Evolutionary conservation across 345 rosid species (phyloP).

Genomic region (Citrus cavaleriei): DNA sequence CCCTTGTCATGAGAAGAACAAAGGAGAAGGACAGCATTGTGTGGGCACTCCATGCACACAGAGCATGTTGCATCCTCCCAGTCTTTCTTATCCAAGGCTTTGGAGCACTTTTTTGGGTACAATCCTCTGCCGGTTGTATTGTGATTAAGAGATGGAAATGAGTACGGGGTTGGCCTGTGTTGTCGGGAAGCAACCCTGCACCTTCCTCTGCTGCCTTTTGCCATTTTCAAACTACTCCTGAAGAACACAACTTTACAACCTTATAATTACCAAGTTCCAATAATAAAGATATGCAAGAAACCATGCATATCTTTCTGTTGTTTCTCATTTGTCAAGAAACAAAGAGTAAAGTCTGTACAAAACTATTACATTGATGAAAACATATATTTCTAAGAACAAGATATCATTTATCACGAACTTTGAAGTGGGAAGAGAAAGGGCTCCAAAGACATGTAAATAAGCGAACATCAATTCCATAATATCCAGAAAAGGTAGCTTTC

Average conservation of each 20-base stretch:
- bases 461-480: neutral
- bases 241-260: neutral
- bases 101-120: constrained; percentile 42
- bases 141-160: constrained; percentile 30
- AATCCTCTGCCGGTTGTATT: constrained; percentile 25
- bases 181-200: constrained; percentile 52
- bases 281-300: neutral
- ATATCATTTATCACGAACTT: neutral
- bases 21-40: constrained; percentile 94
- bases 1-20: constrained; percentile 98
- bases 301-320: neutral
- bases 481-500: neutral
- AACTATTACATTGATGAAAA: no score
- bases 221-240: constrained; percentile 40
- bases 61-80: constrained; percentile 90
- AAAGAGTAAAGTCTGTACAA: no score
- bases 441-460: neutral
- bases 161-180: constrained; percentile 52
- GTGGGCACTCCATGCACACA: constrained; percentile 97
- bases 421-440: neutral
- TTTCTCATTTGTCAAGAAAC: neutral
- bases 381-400: neutral
- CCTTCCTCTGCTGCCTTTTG: constrained; percentile 57
- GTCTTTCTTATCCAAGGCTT: constrained; percentile 58
- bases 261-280: neutral